Evolutionary conservation across 129 eudicot genomes (phyloP).

Genomic region (Chrysanthemum makinoi): DNA sequence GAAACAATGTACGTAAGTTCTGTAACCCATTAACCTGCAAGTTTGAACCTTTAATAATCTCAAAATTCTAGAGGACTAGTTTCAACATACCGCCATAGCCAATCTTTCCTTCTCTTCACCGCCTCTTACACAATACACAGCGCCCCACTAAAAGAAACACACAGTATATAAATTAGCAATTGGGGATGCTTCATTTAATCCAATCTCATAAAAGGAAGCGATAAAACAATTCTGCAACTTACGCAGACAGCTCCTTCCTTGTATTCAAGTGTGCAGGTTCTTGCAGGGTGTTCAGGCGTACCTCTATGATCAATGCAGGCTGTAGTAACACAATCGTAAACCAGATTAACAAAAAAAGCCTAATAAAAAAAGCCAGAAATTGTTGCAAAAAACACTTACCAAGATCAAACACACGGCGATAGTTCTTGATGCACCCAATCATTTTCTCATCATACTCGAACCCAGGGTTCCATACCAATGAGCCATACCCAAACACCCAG

Average conservation of each 20-base stretch:
- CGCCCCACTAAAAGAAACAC: constrained; percentile 72
- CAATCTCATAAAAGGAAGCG: not conserved
- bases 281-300: constrained; percentile 92
- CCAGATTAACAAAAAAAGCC: not conserved
- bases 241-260: constrained; percentile 77
- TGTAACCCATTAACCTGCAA: no score
- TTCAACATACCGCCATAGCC: constrained; percentile 71
- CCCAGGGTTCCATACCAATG: constrained; percentile 98
- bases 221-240: constrained; percentile 31
- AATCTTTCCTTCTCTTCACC: constrained; percentile 78
- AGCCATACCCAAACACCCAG: constrained; percentile 98
- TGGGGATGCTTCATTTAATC: no score
- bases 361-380: not conserved
- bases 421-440: constrained; percentile 77
- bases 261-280: constrained; percentile 89
- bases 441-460: constrained; percentile 83
- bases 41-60: not conserved
- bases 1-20: not conserved
- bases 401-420: constrained; percentile 84
- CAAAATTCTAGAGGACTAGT: not conserved
- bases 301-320: constrained; percentile 99
- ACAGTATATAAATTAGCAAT: constrained; percentile 1
- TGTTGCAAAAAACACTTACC: constrained; percentile 37
- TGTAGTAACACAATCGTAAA: constrained; percentile 25
- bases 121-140: constrained; percentile 85